Evolutionary conservation across 106 monocot species (phyloP).

Genomic region (Platanthera guangdongensis): DNA sequence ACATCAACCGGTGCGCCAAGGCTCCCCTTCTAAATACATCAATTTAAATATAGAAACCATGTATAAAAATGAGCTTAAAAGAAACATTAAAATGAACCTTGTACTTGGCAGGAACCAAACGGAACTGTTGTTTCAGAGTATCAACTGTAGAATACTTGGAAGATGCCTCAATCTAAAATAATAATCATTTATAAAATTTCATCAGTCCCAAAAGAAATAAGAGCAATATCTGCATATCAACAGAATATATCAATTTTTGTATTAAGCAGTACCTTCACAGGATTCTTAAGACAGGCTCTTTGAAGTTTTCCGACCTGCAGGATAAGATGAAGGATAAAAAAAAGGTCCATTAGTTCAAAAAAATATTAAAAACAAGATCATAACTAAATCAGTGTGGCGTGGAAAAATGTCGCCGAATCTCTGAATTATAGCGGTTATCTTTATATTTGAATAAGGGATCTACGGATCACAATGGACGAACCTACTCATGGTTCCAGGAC

Average conservation of each 20-base stretch:
- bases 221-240: neutral
- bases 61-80: neutral
- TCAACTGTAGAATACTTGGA: constrained; percentile 94
- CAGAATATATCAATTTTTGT: neutral
- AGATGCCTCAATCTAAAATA: constrained; percentile 68
- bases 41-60: too few relatives aligned
- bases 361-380: too few relatives aligned
- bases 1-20: too few relatives aligned
- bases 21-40: too few relatives aligned
- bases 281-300: constrained; percentile 83
- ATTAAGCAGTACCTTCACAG: constrained; percentile 61
- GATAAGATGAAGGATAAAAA: too few relatives aligned
- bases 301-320: constrained; percentile 85
- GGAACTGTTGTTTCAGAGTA: constrained; percentile 68
- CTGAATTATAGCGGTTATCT: too few relatives aligned
- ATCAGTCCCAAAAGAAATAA: constrained; percentile 1
- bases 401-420: too few relatives aligned
- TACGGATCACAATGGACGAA: too few relatives aligned
- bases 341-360: too few relatives aligned
- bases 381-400: too few relatives aligned
- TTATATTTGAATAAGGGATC: too few relatives aligned
- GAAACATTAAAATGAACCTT: constrained; percentile 44
- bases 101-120: constrained; percentile 69
- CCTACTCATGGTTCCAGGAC: too few relatives aligned
- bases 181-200: neutral